Percentiles rank a stretch among this genome's conserved stretches.
phyloP scores from a whole-genome alignment of 2,329 filamentous ascomycete species.

The Pseudogymnoascus destructans region DNA sequence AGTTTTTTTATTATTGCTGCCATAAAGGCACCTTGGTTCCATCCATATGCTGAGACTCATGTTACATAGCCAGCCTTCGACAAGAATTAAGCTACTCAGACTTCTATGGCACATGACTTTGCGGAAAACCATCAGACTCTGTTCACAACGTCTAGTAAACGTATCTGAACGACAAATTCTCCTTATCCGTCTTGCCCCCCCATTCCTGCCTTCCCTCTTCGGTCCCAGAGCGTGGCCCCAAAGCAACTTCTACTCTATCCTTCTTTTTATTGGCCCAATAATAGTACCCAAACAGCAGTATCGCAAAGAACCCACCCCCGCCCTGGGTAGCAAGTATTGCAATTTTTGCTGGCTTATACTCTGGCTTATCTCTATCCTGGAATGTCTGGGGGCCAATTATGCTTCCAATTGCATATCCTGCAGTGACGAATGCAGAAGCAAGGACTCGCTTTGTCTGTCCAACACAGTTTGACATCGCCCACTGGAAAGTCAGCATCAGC shows the following conservation, averaged over 20 bases:
- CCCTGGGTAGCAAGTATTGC: conserved; percentile 32
- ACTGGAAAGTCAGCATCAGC: conserved; percentile 30
- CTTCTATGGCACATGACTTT: background rate
- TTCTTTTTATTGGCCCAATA: conserved; percentile 21
- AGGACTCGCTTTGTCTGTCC: conserved; percentile 39
- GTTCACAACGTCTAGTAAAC: background rate
- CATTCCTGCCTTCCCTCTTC: conserved; percentile 25
- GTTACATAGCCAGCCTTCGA: background rate
- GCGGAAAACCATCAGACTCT: background rate
- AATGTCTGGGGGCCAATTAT: conserved; percentile 45
- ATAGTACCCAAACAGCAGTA: conserved; percentile 21
- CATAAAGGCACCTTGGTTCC: background rate
- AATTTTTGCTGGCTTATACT: conserved; percentile 40
- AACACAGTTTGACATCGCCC: conserved; percentile 20
- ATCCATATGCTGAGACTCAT: background rate
- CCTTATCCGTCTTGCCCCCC: conserved; percentile 19
- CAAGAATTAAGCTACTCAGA: background rate
- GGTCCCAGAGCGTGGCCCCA: conserved; percentile 16
- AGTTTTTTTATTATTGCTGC: background rate
- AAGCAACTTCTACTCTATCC: conserved; percentile 15
- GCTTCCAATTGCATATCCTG: conserved; percentile 38
- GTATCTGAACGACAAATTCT: conserved; percentile 25
- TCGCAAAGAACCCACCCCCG: conserved; percentile 17
- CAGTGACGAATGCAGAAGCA: conserved; percentile 34
- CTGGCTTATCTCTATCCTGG: conserved; percentile 36